Conservation (phyloP, 2,329 filamentous ascomycete species). For the Pezicula radicicola region DNA sequence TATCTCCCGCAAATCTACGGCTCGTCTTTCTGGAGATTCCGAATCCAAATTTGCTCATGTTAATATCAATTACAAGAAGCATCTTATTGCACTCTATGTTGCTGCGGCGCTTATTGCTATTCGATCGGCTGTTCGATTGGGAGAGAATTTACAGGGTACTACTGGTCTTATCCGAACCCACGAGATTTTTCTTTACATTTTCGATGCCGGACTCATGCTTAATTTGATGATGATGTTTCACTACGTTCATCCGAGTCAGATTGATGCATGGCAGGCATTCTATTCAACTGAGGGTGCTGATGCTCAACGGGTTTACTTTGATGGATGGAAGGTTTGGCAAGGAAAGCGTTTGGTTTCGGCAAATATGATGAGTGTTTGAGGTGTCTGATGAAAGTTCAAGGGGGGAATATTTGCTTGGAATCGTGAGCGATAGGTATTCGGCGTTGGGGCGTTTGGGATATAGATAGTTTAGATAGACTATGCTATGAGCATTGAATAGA, state of each 20-base stretch:
- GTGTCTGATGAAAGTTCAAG: no score
- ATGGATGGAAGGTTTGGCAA: neutral
- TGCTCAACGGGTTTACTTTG: neutral
- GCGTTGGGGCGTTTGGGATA: no score
- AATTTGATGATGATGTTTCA: neutral
- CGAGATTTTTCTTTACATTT: neutral
- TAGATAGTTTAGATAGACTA: no score
- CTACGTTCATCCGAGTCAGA: neutral
- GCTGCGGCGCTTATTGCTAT: neutral
- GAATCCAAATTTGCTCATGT: neutral
- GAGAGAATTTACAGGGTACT: neutral
- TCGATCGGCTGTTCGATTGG: neutral
- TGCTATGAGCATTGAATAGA: no score
- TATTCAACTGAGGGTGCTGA: neutral
- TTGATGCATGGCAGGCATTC: neutral
- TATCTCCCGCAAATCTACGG: neutral
- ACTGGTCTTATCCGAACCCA: neutral
- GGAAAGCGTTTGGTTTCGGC: constrained; percentile 41
- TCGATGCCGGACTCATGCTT: neutral
- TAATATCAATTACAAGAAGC: neutral
- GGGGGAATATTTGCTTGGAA: no score
- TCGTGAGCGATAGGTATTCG: no score
- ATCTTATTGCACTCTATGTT: neutral
- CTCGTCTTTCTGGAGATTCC: neutral
- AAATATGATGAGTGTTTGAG: no score